A percentile compares a stretch with the other conserved stretches of the same genome.
Conservation (phyloP, 352 stramenopile species). For the Lagenidium sp. region DNA sequence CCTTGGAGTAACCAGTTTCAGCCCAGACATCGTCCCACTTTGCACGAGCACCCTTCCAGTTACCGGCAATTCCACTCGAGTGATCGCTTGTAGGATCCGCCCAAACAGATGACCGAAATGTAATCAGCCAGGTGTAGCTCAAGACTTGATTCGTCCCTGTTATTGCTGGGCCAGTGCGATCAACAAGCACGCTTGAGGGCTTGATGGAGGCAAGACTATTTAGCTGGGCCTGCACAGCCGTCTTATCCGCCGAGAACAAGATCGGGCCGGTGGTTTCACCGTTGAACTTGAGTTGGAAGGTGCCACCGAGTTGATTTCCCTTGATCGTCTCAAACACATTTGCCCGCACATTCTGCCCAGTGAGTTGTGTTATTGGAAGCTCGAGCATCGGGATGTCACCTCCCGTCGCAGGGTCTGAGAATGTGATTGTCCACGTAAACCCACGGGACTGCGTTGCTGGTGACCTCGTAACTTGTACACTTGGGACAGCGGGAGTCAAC, state of each 20-base stretch:
- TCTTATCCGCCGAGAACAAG: constrained; percentile 67
- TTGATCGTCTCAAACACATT: constrained; percentile 62
- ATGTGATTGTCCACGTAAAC: constrained; percentile 80
- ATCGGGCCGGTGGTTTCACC: constrained; percentile 92
- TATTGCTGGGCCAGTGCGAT: constrained; percentile 28
- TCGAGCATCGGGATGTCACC: constrained; percentile 73
- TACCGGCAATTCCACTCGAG: constrained; percentile 74
- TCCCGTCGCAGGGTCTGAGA: constrained; percentile 43
- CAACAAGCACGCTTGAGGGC: constrained; percentile 87
- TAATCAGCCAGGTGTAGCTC: constrained; percentile 89
- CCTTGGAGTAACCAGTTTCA: constrained; percentile 90
- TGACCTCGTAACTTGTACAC: constrained; percentile 43
- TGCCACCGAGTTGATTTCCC: constrained; percentile 86
- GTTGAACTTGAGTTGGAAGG: constrained; percentile 91
- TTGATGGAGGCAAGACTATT: constrained; percentile 91
- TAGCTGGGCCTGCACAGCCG: constrained; percentile 83
- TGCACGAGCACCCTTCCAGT: constrained; percentile 84
- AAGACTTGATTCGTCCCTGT: constrained; percentile 56
- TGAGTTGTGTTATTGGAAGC: constrained; percentile 25
- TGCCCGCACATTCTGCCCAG: constrained; percentile 21
- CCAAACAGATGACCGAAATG: constrained; percentile 91
- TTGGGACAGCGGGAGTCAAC: constrained; percentile 25
- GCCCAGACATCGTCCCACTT: constrained; percentile 88
- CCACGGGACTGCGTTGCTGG: constrained; percentile 50
- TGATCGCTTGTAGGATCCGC: constrained; percentile 88